Evolutionary conservation across 805 yeast genomes (phyloP).

Genomic region (Scheffersomyces stipitis): DNA sequence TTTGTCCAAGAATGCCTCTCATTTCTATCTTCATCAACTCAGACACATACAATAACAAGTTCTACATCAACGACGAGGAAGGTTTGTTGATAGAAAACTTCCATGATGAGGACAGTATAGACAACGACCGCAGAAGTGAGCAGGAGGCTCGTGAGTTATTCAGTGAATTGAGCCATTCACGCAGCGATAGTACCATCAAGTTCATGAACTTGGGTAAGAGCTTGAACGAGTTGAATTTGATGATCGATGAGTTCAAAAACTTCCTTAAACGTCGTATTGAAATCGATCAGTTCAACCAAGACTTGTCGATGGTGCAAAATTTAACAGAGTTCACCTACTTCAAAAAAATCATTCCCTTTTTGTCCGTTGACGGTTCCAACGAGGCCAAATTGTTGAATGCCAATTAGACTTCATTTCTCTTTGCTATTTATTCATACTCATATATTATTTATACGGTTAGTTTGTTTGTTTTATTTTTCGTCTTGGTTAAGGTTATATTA

Average conservation of each 20-base stretch:
- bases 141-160: slow-evolving; percentile 1
- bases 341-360: slow-evolving; percentile 37
- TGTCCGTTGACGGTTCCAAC: slow-evolving; percentile 35
- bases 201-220: slow-evolving; percentile 44
- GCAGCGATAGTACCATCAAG: slow-evolving; percentile 11
- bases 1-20: slow-evolving; percentile 26
- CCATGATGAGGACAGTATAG: slow-evolving; percentile 2
- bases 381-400: slow-evolving; percentile 33
- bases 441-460: no score
- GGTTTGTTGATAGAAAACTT: slow-evolving; percentile 13
- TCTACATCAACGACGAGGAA: slow-evolving; percentile 33
- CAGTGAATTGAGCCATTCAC: neutral
- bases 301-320: slow-evolving; percentile 3
- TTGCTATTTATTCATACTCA: no score
- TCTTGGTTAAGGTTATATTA: no score
- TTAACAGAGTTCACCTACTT: slow-evolving; percentile 35
- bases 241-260: slow-evolving; percentile 47
- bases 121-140: neutral
- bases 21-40: slow-evolving; percentile 32
- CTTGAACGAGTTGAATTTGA: slow-evolving; percentile 50
- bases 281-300: slow-evolving; percentile 21
- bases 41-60: slow-evolving; percentile 22
- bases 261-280: slow-evolving; percentile 35
- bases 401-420: slow-evolving; percentile 15
- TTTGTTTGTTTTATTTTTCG: no score